These are phyloP conservation scores for Neurospora terricola DNA, from an alignment of 495 filamentous ascomycete species.

Conservation along the genomic window DNA sequence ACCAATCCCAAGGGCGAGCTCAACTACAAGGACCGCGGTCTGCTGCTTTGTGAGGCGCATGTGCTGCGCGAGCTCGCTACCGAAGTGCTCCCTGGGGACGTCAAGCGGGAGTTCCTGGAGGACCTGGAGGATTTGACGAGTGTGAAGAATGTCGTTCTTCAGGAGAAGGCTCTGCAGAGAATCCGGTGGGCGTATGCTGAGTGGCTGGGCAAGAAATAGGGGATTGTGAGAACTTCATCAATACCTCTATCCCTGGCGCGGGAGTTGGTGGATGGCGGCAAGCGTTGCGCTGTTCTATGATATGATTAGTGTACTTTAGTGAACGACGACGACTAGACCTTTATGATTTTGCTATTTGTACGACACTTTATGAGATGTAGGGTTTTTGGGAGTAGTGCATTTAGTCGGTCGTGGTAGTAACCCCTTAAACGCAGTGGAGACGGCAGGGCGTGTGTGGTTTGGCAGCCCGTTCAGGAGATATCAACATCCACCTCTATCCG, in stretches of 20 bases:
- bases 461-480: background rate
- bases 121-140: constrained; percentile 78
- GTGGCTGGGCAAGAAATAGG: constrained; percentile 41
- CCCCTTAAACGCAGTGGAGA: background rate
- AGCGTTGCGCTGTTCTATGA: background rate
- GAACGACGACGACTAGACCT: background rate
- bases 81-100: constrained; percentile 52
- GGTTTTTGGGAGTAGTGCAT: too few species aligned
- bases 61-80: constrained; percentile 58
- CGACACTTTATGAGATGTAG: too few species aligned
- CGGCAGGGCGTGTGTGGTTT: background rate
- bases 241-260: background rate
- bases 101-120: constrained; percentile 73
- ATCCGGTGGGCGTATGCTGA: constrained; percentile 81
- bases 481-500: background rate
- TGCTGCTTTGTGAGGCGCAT: constrained; percentile 82
- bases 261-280: background rate
- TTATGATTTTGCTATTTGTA: background rate
- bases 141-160: constrained; percentile 61
- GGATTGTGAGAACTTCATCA: background rate
- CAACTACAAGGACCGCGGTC: constrained; percentile 80
- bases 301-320: background rate
- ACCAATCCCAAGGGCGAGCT: constrained; percentile 55
- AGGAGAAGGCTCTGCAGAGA: constrained; percentile 66
- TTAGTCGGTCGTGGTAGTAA: too few species aligned